Conservation (phyloP, 2,329 filamentous ascomycete species). For the Polychaeton citri region DNA sequence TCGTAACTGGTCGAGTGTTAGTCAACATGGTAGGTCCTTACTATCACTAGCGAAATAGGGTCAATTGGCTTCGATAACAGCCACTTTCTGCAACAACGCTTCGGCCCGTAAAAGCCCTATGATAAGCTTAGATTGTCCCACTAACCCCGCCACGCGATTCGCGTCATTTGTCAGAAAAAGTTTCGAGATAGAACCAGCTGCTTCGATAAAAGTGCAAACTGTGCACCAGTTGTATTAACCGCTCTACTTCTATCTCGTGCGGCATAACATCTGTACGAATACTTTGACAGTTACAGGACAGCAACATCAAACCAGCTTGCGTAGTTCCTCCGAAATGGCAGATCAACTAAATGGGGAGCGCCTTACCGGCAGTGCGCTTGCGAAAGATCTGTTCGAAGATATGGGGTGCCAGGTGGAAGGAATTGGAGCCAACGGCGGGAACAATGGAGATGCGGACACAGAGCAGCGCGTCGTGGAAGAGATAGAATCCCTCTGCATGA, state of each 20-base stretch:
- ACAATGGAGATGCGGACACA: conserved; percentile 18
- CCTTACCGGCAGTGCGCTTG: conserved; percentile 16
- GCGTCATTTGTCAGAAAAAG: not conserved
- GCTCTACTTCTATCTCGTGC: too few species aligned
- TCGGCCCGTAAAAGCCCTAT: not conserved
- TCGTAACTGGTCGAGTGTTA: too few species aligned
- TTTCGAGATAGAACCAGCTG: not conserved
- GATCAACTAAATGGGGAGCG: conserved; percentile 4
- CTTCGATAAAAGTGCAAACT: too few species aligned
- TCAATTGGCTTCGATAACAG: too few species aligned
- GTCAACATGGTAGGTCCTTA: too few species aligned
- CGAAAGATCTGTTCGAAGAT: conserved; percentile 38
- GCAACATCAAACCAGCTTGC: too few species aligned
- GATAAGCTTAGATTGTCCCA: not conserved
- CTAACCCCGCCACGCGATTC: not conserved
- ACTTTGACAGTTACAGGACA: too few species aligned
- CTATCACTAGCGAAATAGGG: too few species aligned
- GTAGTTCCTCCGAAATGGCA: too few species aligned
- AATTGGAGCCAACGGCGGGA: conserved; percentile 19
- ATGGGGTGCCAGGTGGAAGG: conserved; percentile 37
- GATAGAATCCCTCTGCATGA: conserved; percentile 42
- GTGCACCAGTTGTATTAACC: too few species aligned
- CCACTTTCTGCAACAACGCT: too few species aligned
- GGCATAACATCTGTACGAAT: too few species aligned
- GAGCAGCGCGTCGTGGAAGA: conserved; percentile 39